phyloP scores from a whole-genome alignment of 495 filamentous ascomycete species.

The Neurospora sp. region DNA sequence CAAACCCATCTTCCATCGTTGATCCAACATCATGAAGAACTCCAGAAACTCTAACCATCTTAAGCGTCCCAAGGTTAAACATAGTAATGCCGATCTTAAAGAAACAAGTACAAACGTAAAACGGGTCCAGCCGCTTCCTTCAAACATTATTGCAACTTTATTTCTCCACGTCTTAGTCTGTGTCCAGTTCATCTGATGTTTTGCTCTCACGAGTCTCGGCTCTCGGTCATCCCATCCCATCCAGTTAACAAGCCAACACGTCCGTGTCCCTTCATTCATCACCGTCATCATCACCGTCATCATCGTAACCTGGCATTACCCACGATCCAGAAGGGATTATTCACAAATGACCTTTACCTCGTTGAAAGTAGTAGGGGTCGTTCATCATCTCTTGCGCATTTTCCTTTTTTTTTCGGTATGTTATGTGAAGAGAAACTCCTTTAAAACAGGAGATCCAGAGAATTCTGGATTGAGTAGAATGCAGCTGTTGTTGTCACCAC shows the following conservation, averaged over 20 bases:
- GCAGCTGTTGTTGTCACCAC: slow-evolving; percentile 26
- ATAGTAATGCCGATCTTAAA: background rate
- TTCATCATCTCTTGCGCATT: background rate
- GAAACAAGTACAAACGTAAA: background rate
- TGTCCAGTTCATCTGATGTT: background rate
- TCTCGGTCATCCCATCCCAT: background rate
- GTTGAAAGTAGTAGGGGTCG: background rate
- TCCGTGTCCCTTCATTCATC: background rate
- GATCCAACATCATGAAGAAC: background rate
- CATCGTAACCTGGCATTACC: background rate
- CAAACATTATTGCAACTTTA: background rate
- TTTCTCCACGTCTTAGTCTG: background rate
- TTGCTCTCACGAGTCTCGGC: background rate
- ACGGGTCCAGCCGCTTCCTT: background rate
- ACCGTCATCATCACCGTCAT: background rate
- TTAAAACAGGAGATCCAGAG: slow-evolving; percentile 44
- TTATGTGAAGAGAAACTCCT: slow-evolving; percentile 49
- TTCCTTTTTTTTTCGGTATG: background rate
- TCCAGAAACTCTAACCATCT: background rate
- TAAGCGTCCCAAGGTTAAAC: background rate
- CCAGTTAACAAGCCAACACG: background rate
- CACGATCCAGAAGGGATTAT: background rate
- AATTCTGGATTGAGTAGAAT: slow-evolving; percentile 50
- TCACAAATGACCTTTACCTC: slow-evolving; percentile 24
- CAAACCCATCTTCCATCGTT: background rate